Base-by-base conservation (phyloP, 345 rosid genomes). In the Syzygium jambos region DNA sequence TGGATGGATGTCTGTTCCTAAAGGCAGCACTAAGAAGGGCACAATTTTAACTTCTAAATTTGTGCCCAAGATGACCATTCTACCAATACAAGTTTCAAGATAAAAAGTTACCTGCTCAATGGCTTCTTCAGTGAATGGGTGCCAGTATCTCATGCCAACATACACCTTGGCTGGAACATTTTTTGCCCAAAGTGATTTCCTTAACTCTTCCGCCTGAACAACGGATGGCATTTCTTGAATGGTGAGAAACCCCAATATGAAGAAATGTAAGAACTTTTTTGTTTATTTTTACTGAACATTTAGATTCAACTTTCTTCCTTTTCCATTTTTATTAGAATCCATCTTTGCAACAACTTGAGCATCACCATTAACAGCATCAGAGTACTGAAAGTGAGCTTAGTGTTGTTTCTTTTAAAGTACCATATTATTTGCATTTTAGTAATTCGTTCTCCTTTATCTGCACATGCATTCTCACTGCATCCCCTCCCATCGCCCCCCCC, bases 131-230 rank as follows among this genome's bases (percentile, higher is more conserved):
- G 99, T 98, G 93, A 96, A 98, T 73, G 99, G 99, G 91, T 98
- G 99, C 99, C 99, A 98, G 88, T 98, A 98, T 21, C 99, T 96
- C 99, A 98, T 98, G 85, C 99, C 99, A 85, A 98, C 98, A 91
- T 98, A 98, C 6, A 96, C 99, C 88, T 95, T 95, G 29, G 99
- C 98, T 6, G 97, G 99, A 68, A 96, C 95, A 53, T 96, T 88
- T 91, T 98, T 98, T 63, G 86, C 98, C 92, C 95, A 94, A 84
- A 98, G 98, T 87, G 95, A 94, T 88, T 95, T 95, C 89, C 95
- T 94, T 88, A 98, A 85, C 85, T 95, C 99, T 94, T 96, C 99
- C 57, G 98, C 99, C 99, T 97, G 90, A 78, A 86, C 52, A 87
- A 87, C 77, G 54, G 82, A 86, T 61, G 46, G 78, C 43, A 41